A percentile compares a stretch with the other conserved stretches of the same genome.
Conservation (phyloP, 345 rosid genomes). For the Lenwebbia sp. region DNA sequence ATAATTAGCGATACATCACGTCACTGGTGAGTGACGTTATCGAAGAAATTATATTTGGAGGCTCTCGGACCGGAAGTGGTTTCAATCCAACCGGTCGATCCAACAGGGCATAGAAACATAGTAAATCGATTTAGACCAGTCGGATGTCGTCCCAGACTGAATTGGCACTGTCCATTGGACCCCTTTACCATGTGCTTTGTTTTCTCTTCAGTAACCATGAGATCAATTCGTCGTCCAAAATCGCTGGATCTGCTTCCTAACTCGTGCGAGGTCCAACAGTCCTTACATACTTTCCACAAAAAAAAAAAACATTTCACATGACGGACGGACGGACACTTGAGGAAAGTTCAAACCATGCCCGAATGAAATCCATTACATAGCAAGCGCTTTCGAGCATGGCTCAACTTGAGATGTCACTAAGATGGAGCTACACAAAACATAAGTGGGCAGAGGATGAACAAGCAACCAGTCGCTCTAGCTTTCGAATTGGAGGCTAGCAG, state of each 20-base stretch:
- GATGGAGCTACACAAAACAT: neutral
- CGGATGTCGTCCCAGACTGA: neutral
- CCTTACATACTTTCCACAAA: neutral
- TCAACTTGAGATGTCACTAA: neutral
- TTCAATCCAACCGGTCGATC: fast-evolving
- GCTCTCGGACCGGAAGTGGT: neutral
- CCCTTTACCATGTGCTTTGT: neutral
- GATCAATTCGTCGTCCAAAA: neutral
- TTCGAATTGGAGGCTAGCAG: neutral
- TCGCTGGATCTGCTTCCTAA: neutral
- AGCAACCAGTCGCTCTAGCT: neutral
- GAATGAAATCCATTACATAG: neutral
- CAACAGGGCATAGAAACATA: neutral
- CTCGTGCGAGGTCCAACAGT: neutral
- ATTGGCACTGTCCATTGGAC: neutral
- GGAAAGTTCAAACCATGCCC: neutral
- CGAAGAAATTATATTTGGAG: too few relatives aligned
- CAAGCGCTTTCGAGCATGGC: neutral
- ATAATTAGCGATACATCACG: too few relatives aligned
- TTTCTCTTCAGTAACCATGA: neutral
- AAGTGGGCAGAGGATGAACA: neutral
- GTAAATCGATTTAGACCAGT: neutral
- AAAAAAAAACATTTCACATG: neutral
- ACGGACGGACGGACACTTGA: neutral
- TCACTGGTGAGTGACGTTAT: neutral